A percentile compares a stretch with the other conserved stretches of the same genome.
These are phyloP conservation scores for Smallanthus sonchifolius DNA, from an alignment of 129 eudicot species.

Conservation along the genomic window DNA sequence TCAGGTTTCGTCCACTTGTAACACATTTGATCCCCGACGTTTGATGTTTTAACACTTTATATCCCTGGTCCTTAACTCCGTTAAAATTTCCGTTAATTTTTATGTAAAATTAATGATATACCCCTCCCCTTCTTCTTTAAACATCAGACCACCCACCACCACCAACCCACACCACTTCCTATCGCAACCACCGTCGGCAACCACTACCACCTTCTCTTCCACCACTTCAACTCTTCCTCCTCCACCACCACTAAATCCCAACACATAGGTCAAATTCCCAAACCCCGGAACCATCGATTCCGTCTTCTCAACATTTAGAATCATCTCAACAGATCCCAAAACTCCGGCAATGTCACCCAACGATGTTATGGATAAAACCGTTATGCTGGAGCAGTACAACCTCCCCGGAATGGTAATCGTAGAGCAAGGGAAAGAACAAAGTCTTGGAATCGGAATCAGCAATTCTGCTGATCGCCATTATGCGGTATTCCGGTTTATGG, in stretches of 20 bases:
- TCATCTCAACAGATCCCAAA: constrained; percentile 27
- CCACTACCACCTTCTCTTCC: no score
- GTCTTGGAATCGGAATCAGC: constrained; percentile 38
- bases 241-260: constrained; percentile 20
- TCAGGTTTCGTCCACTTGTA: no score
- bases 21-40: no score
- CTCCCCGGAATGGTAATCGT: constrained; percentile 66
- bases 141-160: no score
- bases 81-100: no score
- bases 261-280: constrained; percentile 43
- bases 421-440: constrained; percentile 42
- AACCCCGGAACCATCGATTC: constrained; percentile 55
- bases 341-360: not conserved
- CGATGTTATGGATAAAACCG: constrained; percentile 36
- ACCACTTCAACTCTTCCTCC: no score
- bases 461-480: constrained; percentile 12
- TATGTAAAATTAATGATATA: no score
- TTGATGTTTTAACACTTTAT: no score
- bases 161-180: no score
- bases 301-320: constrained; percentile 63
- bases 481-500: constrained; percentile 45
- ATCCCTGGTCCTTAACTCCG: no score
- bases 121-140: no score
- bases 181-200: no score
- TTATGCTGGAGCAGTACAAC: constrained; percentile 72